These are phyloP conservation scores for Penstemon barbatus DNA, from an alignment of 257 asterid species.

Conservation along the genomic window DNA sequence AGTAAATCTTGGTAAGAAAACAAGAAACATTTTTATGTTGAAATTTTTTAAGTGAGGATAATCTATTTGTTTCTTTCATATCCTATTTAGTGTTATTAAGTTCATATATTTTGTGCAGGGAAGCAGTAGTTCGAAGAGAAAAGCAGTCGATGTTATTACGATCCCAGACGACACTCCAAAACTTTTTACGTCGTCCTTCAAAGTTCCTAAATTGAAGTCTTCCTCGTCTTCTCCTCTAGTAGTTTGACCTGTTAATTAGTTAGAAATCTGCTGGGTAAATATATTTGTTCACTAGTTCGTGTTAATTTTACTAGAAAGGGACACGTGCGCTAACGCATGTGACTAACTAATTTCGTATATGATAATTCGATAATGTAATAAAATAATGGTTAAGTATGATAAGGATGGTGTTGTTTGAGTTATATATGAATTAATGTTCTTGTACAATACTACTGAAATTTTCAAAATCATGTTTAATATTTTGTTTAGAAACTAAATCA, in stretches of 20 bases:
- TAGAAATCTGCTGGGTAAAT: neutral
- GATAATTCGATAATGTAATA: no score
- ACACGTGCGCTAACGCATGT: no score
- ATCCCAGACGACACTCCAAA: conserved; percentile 48
- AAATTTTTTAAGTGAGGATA: neutral
- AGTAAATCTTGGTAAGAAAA: neutral
- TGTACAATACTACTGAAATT: no score
- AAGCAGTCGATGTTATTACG: conserved; percentile 33
- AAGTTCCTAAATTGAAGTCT: conserved; percentile 73
- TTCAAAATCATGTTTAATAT: no score
- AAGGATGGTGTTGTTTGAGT: no score
- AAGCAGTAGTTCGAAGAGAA: conserved; percentile 54
- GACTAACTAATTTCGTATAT: no score
- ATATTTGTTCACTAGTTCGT: no score
- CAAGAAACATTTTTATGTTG: neutral
- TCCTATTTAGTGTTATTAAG: neutral
- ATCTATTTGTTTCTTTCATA: neutral
- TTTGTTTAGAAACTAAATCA: no score
- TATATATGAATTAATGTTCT: no score
- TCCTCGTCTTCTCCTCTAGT: conserved; percentile 36
- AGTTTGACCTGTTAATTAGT: conserved; percentile 22
- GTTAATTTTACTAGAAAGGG: no score
- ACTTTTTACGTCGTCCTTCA: conserved; percentile 71
- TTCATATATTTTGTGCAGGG: conserved; percentile 37
- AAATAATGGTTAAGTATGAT: no score